Evolutionary conservation across 768 basidiomycete species (phyloP).

Genomic region (Pilatotrama ljubarskyi): DNA sequence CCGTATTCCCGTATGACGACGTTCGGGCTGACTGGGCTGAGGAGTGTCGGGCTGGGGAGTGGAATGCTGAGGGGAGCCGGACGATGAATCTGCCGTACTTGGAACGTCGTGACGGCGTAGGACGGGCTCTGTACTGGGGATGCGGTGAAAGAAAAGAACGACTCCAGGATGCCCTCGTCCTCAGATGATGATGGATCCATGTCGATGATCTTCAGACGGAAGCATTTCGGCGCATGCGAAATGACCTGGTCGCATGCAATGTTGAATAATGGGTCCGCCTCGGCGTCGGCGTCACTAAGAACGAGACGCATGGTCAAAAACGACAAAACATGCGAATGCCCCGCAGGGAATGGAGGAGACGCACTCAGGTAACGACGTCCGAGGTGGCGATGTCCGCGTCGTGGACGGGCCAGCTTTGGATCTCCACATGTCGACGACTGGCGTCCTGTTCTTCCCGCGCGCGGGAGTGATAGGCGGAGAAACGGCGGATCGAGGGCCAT

Average conservation of each 20-base stretch:
- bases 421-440: constrained; percentile 10
- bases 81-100: not conserved
- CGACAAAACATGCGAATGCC: not conserved
- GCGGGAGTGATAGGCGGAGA: constrained; percentile 7
- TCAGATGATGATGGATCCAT: constrained; percentile 9
- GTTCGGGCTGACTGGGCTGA: constrained; percentile 11
- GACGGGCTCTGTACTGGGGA: constrained; percentile 26
- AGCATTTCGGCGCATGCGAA: constrained; percentile 11
- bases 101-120: constrained; percentile 15
- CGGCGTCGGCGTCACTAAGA: constrained; percentile 14
- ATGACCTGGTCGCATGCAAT: constrained; percentile 2
- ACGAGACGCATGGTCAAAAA: not conserved
- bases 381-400: constrained; percentile 12
- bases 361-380: constrained; percentile 16
- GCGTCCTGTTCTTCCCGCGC: not conserved
- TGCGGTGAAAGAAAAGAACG: constrained; percentile 27
- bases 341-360: not conserved
- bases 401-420: constrained; percentile 6
- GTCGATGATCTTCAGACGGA: constrained; percentile 17
- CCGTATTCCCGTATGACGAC: constrained; percentile 3
- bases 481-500: constrained; percentile 18
- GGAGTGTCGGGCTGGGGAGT: not conserved
- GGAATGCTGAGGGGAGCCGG: constrained; percentile 11
- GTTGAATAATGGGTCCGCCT: constrained; percentile 15
- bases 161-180: constrained; percentile 12